Base-by-base conservation (phyloP, 1,284 basidiomycete species). In the Gymnopus androsaceus region DNA sequence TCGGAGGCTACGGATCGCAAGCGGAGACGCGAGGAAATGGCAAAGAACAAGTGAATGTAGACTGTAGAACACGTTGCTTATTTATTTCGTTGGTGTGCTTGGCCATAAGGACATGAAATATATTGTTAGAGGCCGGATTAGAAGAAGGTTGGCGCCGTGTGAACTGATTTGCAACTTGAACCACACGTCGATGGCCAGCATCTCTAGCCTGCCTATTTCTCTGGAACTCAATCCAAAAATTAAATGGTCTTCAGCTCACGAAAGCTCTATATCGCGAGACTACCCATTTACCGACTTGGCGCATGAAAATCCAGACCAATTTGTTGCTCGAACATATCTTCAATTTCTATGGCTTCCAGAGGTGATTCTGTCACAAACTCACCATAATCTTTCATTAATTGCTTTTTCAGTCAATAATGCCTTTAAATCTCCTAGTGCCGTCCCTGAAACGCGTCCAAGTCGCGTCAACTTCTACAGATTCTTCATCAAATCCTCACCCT, bases 321-420 rank as follows among this genome's bases (percentile, higher is more conserved):
- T 75, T 60, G 72, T 82, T 31, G 72, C 69, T 0, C 72, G 80
- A 14, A 81, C 73, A 0, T 91, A 91, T 68, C 76, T 88, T 37
- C 87, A 89, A 63, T 88, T 84, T 62, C 75, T 91, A 9, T 91
- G 88, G 87, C 77, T 90, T 44, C 88, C 88, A 49, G 81, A 89
- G 73, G 88, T 85, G 63, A 37, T 27, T 47, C 36, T 51, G 25
- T 48, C 55, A 23, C 44, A 34, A 38, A 17, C 42, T 51, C 12
- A 14, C 40, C 23, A 5, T 51, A 14, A 45, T 15, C 51, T 51
- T 15, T 50, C 33, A 25, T 14, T 38, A n/a, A 44, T 41, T 25
- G 8, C 5, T 34, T 17, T 44, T 33, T n/a, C 57, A 91, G 88
- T 87, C 86, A 2, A 80, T 88, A 47, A 84, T 87, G 83, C 81